Conservation (phyloP, 2,329 filamentous ascomycete genomes). For the Phyllosticta capitalensis region DNA sequence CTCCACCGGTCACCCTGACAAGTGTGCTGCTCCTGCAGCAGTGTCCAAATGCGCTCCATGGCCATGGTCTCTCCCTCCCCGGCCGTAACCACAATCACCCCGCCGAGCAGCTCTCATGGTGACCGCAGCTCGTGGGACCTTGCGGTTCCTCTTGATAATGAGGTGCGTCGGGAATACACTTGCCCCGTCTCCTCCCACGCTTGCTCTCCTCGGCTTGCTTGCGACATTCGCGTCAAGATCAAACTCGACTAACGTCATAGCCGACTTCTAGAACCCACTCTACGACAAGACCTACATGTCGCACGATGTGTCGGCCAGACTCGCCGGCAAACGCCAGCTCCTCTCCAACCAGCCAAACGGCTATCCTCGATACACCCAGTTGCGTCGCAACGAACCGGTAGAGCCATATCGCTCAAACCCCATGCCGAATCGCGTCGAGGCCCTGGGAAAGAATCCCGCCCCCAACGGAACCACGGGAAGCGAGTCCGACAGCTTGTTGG, state of each 20-base stretch:
- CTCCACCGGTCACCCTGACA: not conserved
- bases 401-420: constrained; percentile 23
- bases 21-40: not conserved
- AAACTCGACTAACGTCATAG: constrained; percentile 5
- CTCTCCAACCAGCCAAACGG: constrained; percentile 27
- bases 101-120: constrained; percentile 32
- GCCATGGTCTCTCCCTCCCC: constrained; percentile 9
- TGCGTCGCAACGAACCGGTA: constrained; percentile 20
- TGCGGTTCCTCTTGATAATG: constrained; percentile 27
- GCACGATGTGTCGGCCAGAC: constrained; percentile 20
- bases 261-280: constrained; percentile 15
- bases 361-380: constrained; percentile 18
- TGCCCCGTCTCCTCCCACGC: constrained; percentile 14
- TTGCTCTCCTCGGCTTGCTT: constrained; percentile 9
- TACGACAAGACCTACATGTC: constrained; percentile 27
- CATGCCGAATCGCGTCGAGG: constrained; percentile 25
- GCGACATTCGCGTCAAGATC: constrained; percentile 17
- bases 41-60: constrained; percentile 1
- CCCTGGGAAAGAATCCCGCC: constrained; percentile 14
- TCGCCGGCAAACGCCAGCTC: constrained; percentile 22
- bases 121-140: constrained; percentile 28
- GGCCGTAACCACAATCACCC: constrained; percentile 26
- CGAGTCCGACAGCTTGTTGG: constrained; percentile 39
- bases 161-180: constrained; percentile 21
- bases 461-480: constrained; percentile 32